phyloP scores from a whole-genome alignment of 768 basidiomycete species.

The Russula lepida region DNA sequence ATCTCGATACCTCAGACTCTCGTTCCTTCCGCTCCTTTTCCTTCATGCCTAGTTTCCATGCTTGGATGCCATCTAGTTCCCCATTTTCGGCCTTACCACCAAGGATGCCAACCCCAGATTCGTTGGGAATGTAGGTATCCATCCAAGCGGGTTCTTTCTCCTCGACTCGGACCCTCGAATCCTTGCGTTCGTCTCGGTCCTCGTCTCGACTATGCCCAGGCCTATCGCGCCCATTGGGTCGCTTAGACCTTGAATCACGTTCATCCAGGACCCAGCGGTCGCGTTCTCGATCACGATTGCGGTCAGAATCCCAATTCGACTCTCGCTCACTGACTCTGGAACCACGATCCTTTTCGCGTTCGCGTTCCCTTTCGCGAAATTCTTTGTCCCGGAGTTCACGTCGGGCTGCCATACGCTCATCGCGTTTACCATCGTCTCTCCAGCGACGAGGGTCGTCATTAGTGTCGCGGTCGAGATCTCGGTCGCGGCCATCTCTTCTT shows the following conservation, averaged over 20 bases:
- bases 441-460: slow-evolving; percentile 69
- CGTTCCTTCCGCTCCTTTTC: slow-evolving; percentile 60
- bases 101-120: slow-evolving; percentile 49
- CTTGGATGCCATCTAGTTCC: slow-evolving; percentile 76
- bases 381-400: slow-evolving; percentile 41
- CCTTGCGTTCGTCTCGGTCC: slow-evolving; percentile 36
- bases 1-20: slow-evolving; percentile 23
- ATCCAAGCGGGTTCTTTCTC: slow-evolving; percentile 92
- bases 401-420: slow-evolving; percentile 60
- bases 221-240: slow-evolving; percentile 49
- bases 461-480: slow-evolving; percentile 39
- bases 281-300: slow-evolving; percentile 32
- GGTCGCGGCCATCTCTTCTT: slow-evolving; percentile 35
- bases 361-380: slow-evolving; percentile 32
- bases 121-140: slow-evolving; percentile 73
- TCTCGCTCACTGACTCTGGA: slow-evolving; percentile 31
- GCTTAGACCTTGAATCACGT: slow-evolving; percentile 57
- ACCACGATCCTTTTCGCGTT: slow-evolving; percentile 34
- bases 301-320: slow-evolving; percentile 22
- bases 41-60: slow-evolving; percentile 79
- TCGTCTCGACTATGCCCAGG: slow-evolving; percentile 45
- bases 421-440: slow-evolving; percentile 77
- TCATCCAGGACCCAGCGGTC: slow-evolving; percentile 60
- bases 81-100: slow-evolving; percentile 53
- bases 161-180: slow-evolving; percentile 47